These are phyloP conservation scores for Chaetoceros muelleri DNA, from an alignment of 108 stramenopile genomes.

Conservation along the genomic window DNA sequence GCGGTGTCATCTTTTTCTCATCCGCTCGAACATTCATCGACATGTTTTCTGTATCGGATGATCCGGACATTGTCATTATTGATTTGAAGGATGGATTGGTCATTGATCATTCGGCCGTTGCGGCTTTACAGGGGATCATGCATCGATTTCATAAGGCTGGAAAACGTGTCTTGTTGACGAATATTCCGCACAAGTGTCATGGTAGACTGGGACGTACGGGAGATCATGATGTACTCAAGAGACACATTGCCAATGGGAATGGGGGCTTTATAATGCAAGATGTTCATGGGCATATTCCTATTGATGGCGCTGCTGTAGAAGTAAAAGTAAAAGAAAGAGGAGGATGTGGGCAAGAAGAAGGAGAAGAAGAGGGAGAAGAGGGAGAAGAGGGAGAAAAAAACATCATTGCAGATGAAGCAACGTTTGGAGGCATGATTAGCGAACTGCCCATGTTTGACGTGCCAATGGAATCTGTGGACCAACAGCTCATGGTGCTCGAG, in stretches of 20 bases:
- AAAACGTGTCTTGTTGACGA: conserved; percentile 24
- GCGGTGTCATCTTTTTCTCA: conserved; percentile 35
- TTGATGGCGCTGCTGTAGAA: too few relatives aligned
- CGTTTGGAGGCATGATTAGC: neutral
- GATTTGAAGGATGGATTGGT: conserved; percentile 38
- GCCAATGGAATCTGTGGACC: conserved; percentile 2
- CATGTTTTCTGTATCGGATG: conserved; percentile 21
- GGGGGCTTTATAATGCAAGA: too few relatives aligned
- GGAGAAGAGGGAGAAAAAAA: conserved; percentile 2
- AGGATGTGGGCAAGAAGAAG: too few relatives aligned
- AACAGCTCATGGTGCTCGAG: conserved; percentile 2
- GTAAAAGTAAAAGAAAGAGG: too few relatives aligned
- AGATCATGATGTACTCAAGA: conserved; percentile 18
- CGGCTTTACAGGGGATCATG: conserved; percentile 30
- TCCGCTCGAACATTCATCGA: conserved; percentile 34
- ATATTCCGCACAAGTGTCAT: conserved; percentile 16
- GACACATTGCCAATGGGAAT: conserved; percentile 10
- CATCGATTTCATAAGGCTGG: conserved; percentile 30
- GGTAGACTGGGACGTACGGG: conserved; percentile 32
- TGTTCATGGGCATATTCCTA: too few relatives aligned
- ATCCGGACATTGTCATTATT: conserved; percentile 22
- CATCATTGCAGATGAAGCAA: neutral
- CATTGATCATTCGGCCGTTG: conserved; percentile 42
- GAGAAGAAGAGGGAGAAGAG: too few relatives aligned
- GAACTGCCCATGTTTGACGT: conserved; percentile 10